Evolutionary conservation across 768 basidiomycete genomes (phyloP).

Genomic region (Coprinellus aureogranulatus): DNA sequence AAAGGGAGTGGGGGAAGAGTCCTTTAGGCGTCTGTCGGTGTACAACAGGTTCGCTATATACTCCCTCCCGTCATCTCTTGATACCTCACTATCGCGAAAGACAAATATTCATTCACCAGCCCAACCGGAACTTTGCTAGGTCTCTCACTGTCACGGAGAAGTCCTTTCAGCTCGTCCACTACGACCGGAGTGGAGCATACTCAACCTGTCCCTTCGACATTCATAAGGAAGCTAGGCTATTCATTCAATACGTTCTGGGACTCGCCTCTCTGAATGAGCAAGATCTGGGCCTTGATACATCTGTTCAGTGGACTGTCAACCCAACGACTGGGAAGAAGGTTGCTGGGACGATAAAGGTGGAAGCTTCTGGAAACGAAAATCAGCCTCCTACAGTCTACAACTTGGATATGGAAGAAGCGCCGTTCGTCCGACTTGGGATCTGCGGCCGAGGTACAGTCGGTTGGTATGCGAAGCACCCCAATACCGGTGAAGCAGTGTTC

Average conservation of each 20-base stretch:
- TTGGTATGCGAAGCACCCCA: not conserved
- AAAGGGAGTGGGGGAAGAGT: no score
- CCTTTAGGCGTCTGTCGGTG: no score
- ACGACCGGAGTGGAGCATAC: constrained; percentile 1
- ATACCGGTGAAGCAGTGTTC: not conserved
- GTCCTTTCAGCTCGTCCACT: constrained; percentile 1
- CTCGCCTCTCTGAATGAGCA: not conserved
- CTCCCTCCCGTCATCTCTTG: no score
- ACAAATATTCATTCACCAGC: constrained; percentile 1
- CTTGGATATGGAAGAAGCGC: not conserved
- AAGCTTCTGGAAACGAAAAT: no score
- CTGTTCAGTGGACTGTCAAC: not conserved
- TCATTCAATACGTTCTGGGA: not conserved
- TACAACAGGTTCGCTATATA: no score
- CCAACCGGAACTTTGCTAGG: not conserved
- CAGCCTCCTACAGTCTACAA: not conserved
- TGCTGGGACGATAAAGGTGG: not conserved
- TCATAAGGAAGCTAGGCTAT: not conserved
- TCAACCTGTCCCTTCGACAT: not conserved
- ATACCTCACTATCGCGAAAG: not conserved
- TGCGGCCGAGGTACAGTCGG: not conserved
- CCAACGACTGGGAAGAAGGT: not conserved
- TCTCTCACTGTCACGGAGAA: not conserved
- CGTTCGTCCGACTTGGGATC: not conserved
- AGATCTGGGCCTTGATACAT: not conserved